Percentiles rank a stretch among this genome's conserved stretches.
Evolutionary conservation across 2,329 filamentous ascomycete genomes (phyloP).

Genomic region (Sporothrix sp.): DNA sequence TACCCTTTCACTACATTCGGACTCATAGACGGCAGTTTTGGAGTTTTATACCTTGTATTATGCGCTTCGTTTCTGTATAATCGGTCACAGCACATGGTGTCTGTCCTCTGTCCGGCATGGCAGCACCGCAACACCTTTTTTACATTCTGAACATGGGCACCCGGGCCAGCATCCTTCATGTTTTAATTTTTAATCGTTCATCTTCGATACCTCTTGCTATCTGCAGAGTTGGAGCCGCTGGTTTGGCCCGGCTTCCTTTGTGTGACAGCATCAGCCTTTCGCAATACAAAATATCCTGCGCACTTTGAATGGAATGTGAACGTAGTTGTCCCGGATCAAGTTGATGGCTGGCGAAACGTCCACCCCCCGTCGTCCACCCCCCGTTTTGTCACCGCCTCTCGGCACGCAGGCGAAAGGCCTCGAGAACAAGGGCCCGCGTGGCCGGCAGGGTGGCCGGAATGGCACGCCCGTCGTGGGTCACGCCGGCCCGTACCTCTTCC

Average conservation of each 20-base stretch:
- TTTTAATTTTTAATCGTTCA: conserved; percentile 10
- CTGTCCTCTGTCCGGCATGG: neutral
- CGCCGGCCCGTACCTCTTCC: conserved; percentile 22
- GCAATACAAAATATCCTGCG: neutral
- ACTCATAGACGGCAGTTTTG: conserved; percentile 13
- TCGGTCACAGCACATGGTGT: conserved; percentile 2
- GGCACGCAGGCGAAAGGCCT: conserved; percentile 14
- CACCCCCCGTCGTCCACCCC: neutral
- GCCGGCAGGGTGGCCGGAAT: conserved; percentile 10
- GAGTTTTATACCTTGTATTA: conserved; percentile 6
- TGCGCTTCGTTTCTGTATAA: neutral
- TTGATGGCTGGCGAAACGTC: no score
- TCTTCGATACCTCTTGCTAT: neutral
- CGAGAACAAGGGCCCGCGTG: conserved; percentile 10
- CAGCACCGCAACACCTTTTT: neutral
- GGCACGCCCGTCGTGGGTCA: neutral
- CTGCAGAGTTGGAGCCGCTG: no score
- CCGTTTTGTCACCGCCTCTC: neutral
- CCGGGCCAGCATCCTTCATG: neutral
- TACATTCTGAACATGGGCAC: conserved; percentile 4
- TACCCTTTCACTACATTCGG: conserved; percentile 1
- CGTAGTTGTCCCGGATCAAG: no score
- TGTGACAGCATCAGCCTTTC: neutral
- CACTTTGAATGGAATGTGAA: neutral
- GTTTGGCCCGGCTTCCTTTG: neutral